Evolutionary conservation across 164 flowering plant genomes (phyloP).

Genomic region (Magnolia sinica): DNA sequence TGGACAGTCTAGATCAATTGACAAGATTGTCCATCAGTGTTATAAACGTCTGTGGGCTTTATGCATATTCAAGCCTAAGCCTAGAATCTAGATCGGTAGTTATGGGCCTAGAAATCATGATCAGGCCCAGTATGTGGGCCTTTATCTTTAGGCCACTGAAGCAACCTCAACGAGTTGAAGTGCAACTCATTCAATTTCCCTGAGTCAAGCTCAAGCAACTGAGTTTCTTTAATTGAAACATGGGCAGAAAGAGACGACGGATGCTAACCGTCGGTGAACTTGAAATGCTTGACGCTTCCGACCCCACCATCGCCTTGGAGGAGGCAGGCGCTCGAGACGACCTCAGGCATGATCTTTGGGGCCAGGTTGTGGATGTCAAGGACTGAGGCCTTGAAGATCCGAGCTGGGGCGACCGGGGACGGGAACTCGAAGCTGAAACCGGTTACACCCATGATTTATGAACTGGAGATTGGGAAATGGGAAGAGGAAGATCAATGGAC

Average conservation of each 20-base stretch:
- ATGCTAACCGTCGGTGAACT: not conserved
- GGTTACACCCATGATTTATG: not conserved
- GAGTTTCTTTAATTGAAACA: too few species aligned
- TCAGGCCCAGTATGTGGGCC: too few species aligned
- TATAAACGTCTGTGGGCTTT: not conserved
- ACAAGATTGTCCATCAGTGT: not conserved
- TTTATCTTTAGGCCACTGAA: too few species aligned
- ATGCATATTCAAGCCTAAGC: too few species aligned
- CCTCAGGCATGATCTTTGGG: not conserved
- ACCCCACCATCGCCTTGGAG: not conserved
- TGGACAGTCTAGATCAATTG: not conserved
- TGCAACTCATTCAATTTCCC: too few species aligned
- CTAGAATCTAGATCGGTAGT: too few species aligned
- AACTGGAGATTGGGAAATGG: not conserved
- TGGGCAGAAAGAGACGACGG: too few species aligned
- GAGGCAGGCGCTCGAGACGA: not conserved
- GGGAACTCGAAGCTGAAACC: not conserved
- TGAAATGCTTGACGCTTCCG: not conserved
- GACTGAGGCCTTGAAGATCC: not conserved
- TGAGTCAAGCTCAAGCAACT: too few species aligned
- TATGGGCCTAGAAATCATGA: too few species aligned
- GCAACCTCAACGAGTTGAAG: too few species aligned
- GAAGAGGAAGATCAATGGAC: not conserved
- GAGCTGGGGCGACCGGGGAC: not conserved
- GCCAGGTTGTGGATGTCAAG: not conserved